A percentile compares a stretch with the other conserved stretches of the same genome.
phyloP scores from a whole-genome alignment of 441 rosid species.

The Adansonia rubrostipa region DNA sequence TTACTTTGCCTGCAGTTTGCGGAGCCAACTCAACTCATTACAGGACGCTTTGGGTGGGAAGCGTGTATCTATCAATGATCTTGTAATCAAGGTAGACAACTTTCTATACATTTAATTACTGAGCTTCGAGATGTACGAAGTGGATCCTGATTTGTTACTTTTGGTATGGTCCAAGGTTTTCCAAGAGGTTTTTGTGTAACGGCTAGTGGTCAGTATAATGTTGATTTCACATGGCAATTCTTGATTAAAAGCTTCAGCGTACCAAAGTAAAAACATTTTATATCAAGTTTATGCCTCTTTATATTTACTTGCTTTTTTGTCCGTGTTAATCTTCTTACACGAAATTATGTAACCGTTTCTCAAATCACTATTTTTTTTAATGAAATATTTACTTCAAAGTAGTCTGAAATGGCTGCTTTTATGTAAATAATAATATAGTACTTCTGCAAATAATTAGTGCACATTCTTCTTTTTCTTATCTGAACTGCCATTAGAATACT shows the following conservation, averaged over 20 bases:
- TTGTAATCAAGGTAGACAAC: slow-evolving; percentile 78
- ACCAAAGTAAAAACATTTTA: background rate
- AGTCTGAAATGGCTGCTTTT: slow-evolving; percentile 6
- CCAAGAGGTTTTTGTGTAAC: background rate
- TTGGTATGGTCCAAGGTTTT: background rate
- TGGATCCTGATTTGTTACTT: background rate
- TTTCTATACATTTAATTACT: background rate
- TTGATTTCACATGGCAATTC: background rate
- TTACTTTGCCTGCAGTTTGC: slow-evolving; percentile 55
- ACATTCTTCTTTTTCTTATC: background rate
- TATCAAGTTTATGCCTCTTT: background rate
- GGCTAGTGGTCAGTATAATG: background rate
- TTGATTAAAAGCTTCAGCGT: background rate
- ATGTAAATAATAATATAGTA: background rate
- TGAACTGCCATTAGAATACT: slow-evolving; percentile 5
- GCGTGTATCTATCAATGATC: slow-evolving; percentile 86
- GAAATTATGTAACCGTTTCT: background rate
- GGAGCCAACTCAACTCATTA: slow-evolving; percentile 73
- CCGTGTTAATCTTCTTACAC: background rate
- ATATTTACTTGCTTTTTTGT: background rate
- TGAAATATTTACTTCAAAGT: background rate
- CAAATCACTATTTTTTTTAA: background rate
- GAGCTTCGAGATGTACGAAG: slow-evolving; percentile 5
- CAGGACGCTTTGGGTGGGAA: slow-evolving; percentile 94
- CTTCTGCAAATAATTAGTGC: background rate